phyloP scores from a whole-genome alignment of 768 basidiomycete genomes.

The Serendipita indica region DNA sequence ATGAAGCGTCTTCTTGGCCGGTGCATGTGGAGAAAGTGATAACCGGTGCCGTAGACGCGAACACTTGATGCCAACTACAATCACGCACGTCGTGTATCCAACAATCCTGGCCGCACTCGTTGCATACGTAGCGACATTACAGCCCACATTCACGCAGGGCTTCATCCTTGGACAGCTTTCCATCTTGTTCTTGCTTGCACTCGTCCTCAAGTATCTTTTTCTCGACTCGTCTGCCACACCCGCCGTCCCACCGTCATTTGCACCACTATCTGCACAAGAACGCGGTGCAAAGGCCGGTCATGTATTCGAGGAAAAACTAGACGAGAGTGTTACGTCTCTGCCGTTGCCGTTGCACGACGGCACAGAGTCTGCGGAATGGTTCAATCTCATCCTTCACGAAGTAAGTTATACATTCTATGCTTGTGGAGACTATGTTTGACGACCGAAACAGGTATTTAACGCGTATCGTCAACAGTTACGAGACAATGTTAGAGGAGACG shows the following conservation, averaged over 20 bases:
- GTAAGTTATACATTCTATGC: slow-evolving; percentile 27
- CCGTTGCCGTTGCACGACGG: slow-evolving; percentile 11
- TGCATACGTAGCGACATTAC: slow-evolving; percentile 49
- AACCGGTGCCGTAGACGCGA: no score
- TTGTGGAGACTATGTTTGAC: not conserved
- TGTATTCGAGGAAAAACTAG: not conserved
- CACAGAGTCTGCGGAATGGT: slow-evolving; percentile 78
- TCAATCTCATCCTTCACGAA: slow-evolving; percentile 74
- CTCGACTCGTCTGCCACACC: slow-evolving; percentile 43
- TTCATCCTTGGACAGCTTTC: slow-evolving; percentile 85
- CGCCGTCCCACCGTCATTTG: slow-evolving; percentile 11
- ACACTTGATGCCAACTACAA: no score
- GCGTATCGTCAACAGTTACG: slow-evolving; percentile 67
- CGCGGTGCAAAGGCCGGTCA: slow-evolving; percentile 10
- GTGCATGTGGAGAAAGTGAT: no score
- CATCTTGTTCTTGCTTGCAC: slow-evolving; percentile 54
- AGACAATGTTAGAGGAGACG: slow-evolving; percentile 47
- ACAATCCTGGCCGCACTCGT: no score
- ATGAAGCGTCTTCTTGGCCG: not conserved
- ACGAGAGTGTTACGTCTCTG: not conserved
- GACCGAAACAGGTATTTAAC: slow-evolving; percentile 39
- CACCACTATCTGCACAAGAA: slow-evolving; percentile 20
- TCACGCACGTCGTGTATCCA: no score
- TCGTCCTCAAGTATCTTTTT: slow-evolving; percentile 91
- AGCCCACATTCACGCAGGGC: slow-evolving; percentile 91